Percentiles rank a stretch among this genome's conserved stretches.
phyloP scores from a whole-genome alignment of 768 basidiomycete species.

The Cyathus striatus region DNA sequence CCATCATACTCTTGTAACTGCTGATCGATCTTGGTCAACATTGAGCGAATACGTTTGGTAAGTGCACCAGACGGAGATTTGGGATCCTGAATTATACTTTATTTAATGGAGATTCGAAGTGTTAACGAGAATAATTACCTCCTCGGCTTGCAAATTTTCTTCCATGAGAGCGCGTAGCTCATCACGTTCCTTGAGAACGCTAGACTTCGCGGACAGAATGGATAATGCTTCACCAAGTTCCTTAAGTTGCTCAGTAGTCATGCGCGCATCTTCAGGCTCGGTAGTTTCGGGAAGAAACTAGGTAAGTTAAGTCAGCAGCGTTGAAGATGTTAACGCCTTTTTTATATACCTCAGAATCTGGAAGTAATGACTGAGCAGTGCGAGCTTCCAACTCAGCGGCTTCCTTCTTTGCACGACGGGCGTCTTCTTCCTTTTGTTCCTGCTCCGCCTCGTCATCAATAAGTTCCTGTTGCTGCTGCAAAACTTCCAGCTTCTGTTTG shows the following conservation, averaged over 20 bases:
- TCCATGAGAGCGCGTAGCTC: slow-evolving; percentile 91
- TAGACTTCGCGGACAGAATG: slow-evolving; percentile 88
- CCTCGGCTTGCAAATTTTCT: slow-evolving; percentile 86
- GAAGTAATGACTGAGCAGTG: slow-evolving; percentile 76
- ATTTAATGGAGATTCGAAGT: slow-evolving; percentile 1
- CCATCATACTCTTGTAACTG: slow-evolving; percentile 91
- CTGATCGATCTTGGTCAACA: slow-evolving; percentile 92
- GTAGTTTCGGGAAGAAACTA: slow-evolving; percentile 61
- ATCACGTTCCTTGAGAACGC: slow-evolving; percentile 91
- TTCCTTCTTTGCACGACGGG: slow-evolving; percentile 81
- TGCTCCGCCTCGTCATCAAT: slow-evolving; percentile 99
- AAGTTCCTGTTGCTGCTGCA: slow-evolving; percentile 98
- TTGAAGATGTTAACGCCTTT: too few species aligned
- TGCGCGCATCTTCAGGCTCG: slow-evolving; percentile 75
- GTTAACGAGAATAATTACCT: slow-evolving; percentile 36
- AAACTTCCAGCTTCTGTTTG: slow-evolving; percentile 96
- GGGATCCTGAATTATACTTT: slow-evolving; percentile 50
- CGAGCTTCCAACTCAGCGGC: slow-evolving; percentile 75
- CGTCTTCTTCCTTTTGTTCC: slow-evolving; percentile 91
- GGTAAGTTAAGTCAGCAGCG: too few species aligned
- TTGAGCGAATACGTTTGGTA: slow-evolving; percentile 91
- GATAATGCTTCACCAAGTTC: slow-evolving; percentile 91
- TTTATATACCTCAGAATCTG: slow-evolving; percentile 90
- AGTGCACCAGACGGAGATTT: slow-evolving; percentile 81
- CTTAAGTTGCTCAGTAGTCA: slow-evolving; percentile 94